Conservation (phyloP, 2,329 filamentous ascomycete species). For the Lasiodiplodia hormozganensis region DNA sequence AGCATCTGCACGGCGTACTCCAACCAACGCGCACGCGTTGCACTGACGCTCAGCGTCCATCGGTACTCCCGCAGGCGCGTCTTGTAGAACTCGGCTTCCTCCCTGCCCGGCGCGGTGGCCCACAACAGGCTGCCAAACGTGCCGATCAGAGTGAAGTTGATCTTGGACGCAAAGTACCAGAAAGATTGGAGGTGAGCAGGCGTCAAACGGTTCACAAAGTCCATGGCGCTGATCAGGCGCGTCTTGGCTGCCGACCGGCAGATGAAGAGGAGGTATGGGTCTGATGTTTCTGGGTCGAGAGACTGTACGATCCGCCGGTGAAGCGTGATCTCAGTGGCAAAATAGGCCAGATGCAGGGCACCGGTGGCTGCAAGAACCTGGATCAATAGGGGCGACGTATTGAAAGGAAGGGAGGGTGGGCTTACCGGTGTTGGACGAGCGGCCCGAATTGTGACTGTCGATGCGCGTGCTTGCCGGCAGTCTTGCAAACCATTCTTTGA, state of each 20-base stretch:
- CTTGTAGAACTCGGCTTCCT: conserved; percentile 93
- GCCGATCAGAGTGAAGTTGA: conserved; percentile 92
- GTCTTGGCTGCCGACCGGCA: conserved; percentile 94
- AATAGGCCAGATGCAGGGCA: conserved; percentile 89
- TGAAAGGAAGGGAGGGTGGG: conserved; percentile 19
- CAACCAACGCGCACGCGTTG: conserved; percentile 67
- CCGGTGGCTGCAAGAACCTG: conserved; percentile 37
- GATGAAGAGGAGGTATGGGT: conserved; percentile 83
- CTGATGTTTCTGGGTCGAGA: conserved; percentile 59
- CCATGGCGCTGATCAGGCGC: conserved; percentile 92
- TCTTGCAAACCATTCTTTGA: conserved; percentile 81
- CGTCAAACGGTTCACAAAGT: conserved; percentile 92
- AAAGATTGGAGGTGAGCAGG: conserved; percentile 87
- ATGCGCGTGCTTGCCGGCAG: conserved; percentile 71
- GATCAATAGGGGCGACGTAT: conserved; percentile 21
- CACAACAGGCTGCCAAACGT: conserved; percentile 91
- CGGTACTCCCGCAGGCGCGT: conserved; percentile 85
- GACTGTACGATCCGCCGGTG: conserved; percentile 90
- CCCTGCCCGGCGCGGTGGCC: conserved; percentile 83
- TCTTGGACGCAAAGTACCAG: conserved; percentile 88
- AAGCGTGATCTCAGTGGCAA: conserved; percentile 91
- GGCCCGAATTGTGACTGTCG: conserved; percentile 58
- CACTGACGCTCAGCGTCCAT: conserved; percentile 90
- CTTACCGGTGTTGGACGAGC: conserved; percentile 53
- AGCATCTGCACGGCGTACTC: conserved; percentile 54